Conservation (phyloP, 305 asterid genomes). For the Fraxinus nigra region DNA sequence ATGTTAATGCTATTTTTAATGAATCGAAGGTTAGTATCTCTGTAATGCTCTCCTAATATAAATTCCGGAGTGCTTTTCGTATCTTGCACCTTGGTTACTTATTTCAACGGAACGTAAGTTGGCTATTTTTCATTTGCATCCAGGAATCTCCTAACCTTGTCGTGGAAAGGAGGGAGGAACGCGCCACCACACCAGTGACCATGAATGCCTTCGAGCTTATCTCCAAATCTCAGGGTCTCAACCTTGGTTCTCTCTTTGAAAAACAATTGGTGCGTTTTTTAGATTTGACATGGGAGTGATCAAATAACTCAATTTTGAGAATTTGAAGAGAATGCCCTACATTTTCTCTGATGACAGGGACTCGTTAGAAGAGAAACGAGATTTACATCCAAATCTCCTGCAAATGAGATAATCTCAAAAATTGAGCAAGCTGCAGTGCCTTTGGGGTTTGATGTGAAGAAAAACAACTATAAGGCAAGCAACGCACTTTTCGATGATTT, state of each 20-base stretch:
- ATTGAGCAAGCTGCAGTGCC: conserved; percentile 49
- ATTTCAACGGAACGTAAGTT: background rate
- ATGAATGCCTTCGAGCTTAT: conserved; percentile 59
- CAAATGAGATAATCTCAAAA: conserved; percentile 33
- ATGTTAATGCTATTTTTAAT: conserved; percentile 70
- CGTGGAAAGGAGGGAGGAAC: conserved; percentile 78
- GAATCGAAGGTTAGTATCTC: conserved; percentile 54
- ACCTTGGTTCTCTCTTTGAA: conserved; percentile 48
- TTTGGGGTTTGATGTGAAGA: conserved; percentile 50
- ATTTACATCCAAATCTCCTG: conserved; percentile 33
- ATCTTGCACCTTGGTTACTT: background rate
- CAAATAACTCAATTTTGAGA: background rate
- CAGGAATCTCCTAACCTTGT: conserved; percentile 78
- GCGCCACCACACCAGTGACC: conserved; percentile 35
- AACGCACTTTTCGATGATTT: background rate
- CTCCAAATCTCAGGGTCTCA: conserved; percentile 55
- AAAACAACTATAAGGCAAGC: conserved; percentile 45
- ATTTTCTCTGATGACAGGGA: conserved; percentile 28
- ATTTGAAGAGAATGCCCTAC: background rate
- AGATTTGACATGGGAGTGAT: background rate
- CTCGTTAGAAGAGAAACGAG: conserved; percentile 49
- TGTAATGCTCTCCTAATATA: background rate
- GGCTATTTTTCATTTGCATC: background rate
- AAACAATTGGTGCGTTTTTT: conserved; percentile 39
- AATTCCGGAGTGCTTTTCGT: background rate